A percentile compares a stretch with the other conserved stretches of the same genome.
Evolutionary conservation across 164 flowering plant genomes (phyloP).

Genomic region (Platanus orientalis): DNA sequence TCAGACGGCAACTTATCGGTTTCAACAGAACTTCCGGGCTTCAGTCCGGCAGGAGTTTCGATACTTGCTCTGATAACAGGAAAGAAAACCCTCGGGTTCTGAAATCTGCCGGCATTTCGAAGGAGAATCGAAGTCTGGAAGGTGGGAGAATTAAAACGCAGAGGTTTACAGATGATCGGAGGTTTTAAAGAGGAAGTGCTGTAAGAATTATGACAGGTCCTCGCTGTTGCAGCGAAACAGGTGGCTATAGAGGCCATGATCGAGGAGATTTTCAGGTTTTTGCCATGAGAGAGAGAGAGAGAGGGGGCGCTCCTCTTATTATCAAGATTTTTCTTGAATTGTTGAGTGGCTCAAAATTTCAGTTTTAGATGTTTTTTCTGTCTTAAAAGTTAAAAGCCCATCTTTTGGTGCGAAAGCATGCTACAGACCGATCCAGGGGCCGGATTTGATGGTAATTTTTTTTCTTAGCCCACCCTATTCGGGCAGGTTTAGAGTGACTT

Average conservation of each 20-base stretch:
- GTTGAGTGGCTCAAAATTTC: constrained; percentile 16
- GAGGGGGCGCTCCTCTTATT: neutral
- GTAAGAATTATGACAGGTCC: constrained; percentile 10
- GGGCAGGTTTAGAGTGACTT: no score
- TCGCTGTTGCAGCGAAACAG: constrained; percentile 33
- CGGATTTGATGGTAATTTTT: no score
- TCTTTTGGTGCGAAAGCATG: neutral
- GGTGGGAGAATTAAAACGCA: constrained; percentile 5
- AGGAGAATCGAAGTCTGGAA: constrained; percentile 19
- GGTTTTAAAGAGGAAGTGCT: constrained; percentile 7
- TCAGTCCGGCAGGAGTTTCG: constrained; percentile 30
- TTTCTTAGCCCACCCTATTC: no score
- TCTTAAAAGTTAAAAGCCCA: neutral
- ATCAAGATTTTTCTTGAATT: neutral
- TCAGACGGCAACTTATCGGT: constrained; percentile 66
- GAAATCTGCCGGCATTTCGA: constrained; percentile 9
- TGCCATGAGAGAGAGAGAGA: constrained; percentile 1
- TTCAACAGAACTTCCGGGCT: constrained; percentile 65
- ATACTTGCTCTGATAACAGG: constrained; percentile 36
- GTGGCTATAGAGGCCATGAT: constrained; percentile 51
- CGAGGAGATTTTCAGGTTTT: constrained; percentile 3
- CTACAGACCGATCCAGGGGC: no score
- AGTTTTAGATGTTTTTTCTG: neutral
- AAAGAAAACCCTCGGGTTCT: constrained; percentile 15
- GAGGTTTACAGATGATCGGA: constrained; percentile 10